phyloP scores from a whole-genome alignment of 2,329 filamentous ascomycete species.

The Alternaria viburni region DNA sequence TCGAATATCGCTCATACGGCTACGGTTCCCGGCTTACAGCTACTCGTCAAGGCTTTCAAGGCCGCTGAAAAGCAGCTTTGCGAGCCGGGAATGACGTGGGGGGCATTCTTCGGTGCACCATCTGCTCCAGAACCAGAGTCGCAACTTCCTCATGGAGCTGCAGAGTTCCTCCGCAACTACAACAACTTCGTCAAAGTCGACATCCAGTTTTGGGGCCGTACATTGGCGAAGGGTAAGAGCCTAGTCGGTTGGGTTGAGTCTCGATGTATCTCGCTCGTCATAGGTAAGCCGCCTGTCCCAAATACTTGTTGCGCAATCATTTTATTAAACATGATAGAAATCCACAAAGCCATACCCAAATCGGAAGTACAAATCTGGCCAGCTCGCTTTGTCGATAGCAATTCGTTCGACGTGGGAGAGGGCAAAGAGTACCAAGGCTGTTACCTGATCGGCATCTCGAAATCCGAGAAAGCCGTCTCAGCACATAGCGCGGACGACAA shows the following conservation, averaged over 20 bases:
- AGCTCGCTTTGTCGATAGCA: constrained; percentile 57
- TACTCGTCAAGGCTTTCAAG: constrained; percentile 60
- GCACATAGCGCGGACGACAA: constrained; percentile 45
- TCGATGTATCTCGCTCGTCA: constrained; percentile 63
- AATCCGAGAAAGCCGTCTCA: not conserved
- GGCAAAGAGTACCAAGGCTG: constrained; percentile 62
- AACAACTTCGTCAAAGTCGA: constrained; percentile 66
- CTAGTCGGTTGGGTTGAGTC: constrained; percentile 71
- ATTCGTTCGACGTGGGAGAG: constrained; percentile 16
- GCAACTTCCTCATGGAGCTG: constrained; percentile 6
- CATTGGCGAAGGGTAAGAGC: constrained; percentile 59
- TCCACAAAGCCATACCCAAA: constrained; percentile 60
- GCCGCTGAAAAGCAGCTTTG: constrained; percentile 54
- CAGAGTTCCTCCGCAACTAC: constrained; percentile 60
- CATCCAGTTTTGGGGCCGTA: constrained; percentile 69
- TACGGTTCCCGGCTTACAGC: constrained; percentile 60
- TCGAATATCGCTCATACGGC: constrained; percentile 66
- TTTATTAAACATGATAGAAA: constrained; percentile 52
- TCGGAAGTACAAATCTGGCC: constrained; percentile 68
- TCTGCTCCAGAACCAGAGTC: not conserved
- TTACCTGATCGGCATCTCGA: constrained; percentile 66
- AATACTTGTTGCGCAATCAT: no score
- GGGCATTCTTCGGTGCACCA: constrained; percentile 27
- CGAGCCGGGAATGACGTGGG: constrained; percentile 34
- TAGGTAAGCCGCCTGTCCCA: constrained; percentile 54